Base-by-base conservation (phyloP, 179 eudicot species). In the Carnegiea gigantea region DNA sequence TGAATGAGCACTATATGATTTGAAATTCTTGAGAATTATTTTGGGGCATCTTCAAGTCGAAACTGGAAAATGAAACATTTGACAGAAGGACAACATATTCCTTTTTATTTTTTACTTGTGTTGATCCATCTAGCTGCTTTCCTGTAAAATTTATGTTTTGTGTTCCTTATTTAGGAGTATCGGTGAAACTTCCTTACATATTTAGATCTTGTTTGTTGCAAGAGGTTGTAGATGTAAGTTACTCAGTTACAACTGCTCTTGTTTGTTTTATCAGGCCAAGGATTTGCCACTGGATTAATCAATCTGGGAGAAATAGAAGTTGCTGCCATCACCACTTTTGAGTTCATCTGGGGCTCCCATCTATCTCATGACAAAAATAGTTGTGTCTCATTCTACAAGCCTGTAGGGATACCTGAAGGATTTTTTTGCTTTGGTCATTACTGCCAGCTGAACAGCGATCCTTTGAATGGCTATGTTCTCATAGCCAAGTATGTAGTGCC, bases 241-340 rank as follows among this genome's bases (percentile, higher is more conserved):
- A 43, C 67, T 53, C 53, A 67, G 17, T 75, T 15, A 28, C 65
- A 17, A 10, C 20, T 51, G 36, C 33, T 70, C 15, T 73, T 72
- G 15, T 11, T 26, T 79, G 75, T 82, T 23, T 23, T 40, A 67
- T 67, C 90, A 94, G 99, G 97, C 73, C 82, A 86, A 80, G 97
- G 96, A 77, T 96, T 94, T 85, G 89, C 93, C 33, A 85, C 87
- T 1, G 92, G 92, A 67, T 90, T 48, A 82, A 92, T 96, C 68
- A 79, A 81, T 70, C 83, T 96, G 20, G 98, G 99, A 82, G 97
- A 91, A 82, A 73, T 96, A 60, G 97, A 96, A 87, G 97, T 96
- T 17, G 83, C 84, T 21, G 81, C 93, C 86, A 79, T 92, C 78
- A 89, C 89, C 36, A 84, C 77, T 18, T 92, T 92, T 74, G 89